Conservation (phyloP, 805 yeast genomes). For the Metschnikowia kofuensis region DNA sequence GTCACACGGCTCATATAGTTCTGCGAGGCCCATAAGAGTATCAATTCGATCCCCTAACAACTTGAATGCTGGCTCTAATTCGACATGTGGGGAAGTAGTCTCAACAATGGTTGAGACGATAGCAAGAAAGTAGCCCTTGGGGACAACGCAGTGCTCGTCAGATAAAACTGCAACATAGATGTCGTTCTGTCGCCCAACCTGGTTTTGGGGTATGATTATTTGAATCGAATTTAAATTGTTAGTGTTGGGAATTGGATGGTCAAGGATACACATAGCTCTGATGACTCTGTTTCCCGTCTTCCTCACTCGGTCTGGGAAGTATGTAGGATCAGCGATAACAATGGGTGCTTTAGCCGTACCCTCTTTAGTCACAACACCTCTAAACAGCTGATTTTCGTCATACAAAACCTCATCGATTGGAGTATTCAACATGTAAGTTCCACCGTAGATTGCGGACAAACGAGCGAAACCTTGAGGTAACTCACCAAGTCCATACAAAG, state of each 20-base stretch:
- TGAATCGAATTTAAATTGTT: slow-evolving; percentile 84
- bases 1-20: slow-evolving; percentile 78
- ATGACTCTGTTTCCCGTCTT: slow-evolving; percentile 73
- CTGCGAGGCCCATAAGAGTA: slow-evolving; percentile 91
- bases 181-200: slow-evolving; percentile 87
- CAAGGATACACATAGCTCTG: slow-evolving; percentile 83
- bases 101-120: slow-evolving; percentile 93
- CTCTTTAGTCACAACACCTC: slow-evolving; percentile 87
- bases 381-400: slow-evolving; percentile 60
- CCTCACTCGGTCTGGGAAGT: slow-evolving; percentile 81
- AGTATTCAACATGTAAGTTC: slow-evolving; percentile 96
- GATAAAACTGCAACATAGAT: slow-evolving; percentile 91
- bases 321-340: slow-evolving; percentile 96
- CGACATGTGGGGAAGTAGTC: slow-evolving; percentile 88
- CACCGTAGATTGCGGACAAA: slow-evolving; percentile 95
- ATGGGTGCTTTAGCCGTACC: slow-evolving; percentile 90
- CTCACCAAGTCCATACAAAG: slow-evolving; percentile 95
- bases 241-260: slow-evolving; percentile 85
- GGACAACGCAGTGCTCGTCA: slow-evolving; percentile 83
- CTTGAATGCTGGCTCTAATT: slow-evolving; percentile 91
- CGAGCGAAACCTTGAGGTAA: slow-evolving; percentile 99
- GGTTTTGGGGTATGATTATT: slow-evolving; percentile 95
- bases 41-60: slow-evolving; percentile 77
- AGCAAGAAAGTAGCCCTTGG: slow-evolving; percentile 87
- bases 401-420: slow-evolving; percentile 88